Evolutionary conservation across 768 basidiomycete genomes (phyloP), one percentile per base, ranked within the genome.

Genomic region (Hypsizygus marmoreus): DNA sequence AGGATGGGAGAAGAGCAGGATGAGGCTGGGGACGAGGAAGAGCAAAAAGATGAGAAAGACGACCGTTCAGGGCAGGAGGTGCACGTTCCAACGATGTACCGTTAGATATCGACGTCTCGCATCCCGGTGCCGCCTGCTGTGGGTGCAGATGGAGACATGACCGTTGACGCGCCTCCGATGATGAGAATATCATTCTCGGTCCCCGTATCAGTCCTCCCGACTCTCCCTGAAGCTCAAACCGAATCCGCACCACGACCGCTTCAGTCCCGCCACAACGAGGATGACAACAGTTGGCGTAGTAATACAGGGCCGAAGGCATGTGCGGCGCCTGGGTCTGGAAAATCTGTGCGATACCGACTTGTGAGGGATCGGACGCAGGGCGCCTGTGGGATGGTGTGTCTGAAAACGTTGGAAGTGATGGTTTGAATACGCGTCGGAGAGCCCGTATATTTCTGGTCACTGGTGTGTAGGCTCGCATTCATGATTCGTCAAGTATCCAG

Each of bases 61-160:
- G n/a, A n/a, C n/a, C n/a, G n/a, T n/a, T n/a, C n/a, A n/a, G n/a
- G n/a, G n/a, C n/a, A 60, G 19, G 60, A 54, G 16, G 47, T 56
- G 0, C 55, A 51, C 46, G 58, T 63, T 32, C 74, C 88, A 2
- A 79, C 74, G 4, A 83, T 80, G 80, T 88, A 82, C 55, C 76
- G 87, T 22, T 91, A 86, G 87, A 64, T 87, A 1, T 88, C 86
- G 4, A 82, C 79, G 2, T 67, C 76, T 16, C 75, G 73, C 40
- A 54, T 56, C 9, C 53, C 52, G 5, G 36, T 26, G 22, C 4
- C 40, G 4, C 40, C 26, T 28, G 22, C 34, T 11, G 30, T n/a
- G 20, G 40, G 5, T 16, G 23, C 8, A 14, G 20, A 39, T 16
- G 24, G 43, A 36, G 16, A 42, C 25, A 26, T 9, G 45, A 10